Percentiles rank a stretch among this genome's conserved stretches.
These are phyloP conservation scores for Annulohypoxylon truncatum DNA, from an alignment of 2,329 filamentous ascomycete genomes.

Conservation along the genomic window DNA sequence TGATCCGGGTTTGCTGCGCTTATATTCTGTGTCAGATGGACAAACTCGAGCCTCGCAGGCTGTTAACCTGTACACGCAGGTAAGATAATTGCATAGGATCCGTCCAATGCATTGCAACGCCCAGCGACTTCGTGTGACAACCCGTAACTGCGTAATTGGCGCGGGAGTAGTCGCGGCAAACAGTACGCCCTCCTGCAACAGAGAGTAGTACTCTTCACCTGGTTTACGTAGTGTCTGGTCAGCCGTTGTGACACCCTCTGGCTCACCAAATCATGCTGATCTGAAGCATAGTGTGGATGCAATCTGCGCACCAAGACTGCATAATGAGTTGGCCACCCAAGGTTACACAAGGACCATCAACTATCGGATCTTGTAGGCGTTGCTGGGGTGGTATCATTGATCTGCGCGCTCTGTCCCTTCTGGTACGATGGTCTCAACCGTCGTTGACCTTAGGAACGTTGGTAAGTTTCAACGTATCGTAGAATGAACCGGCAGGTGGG, in stretches of 20 bases:
- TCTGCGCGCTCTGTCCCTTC: constrained; percentile 13
- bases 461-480: constrained; percentile 3
- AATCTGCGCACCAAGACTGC: constrained; percentile 35
- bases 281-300: constrained; percentile 29
- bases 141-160: constrained; percentile 29
- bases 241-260: constrained; percentile 28
- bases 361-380: constrained; percentile 35
- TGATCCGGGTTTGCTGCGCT: constrained; percentile 7
- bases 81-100: constrained; percentile 33
- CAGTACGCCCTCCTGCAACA: constrained; percentile 16
- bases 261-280: constrained; percentile 29
- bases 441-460: background rate
- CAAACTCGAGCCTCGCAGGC: constrained; percentile 25
- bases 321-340: constrained; percentile 30
- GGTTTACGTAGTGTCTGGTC: constrained; percentile 18
- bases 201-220: constrained; percentile 10
- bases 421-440: constrained; percentile 14
- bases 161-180: constrained; percentile 27
- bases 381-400: constrained; percentile 31
- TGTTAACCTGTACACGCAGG: constrained; percentile 26
- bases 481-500: background rate
- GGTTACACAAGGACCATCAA: constrained; percentile 29
- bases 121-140: constrained; percentile 33
- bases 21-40: constrained; percentile 24
- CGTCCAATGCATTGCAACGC: constrained; percentile 36